Evolutionary conservation across 352 stramenopile genomes (phyloP).

Genomic region (Elongisporangium undulatum): DNA sequence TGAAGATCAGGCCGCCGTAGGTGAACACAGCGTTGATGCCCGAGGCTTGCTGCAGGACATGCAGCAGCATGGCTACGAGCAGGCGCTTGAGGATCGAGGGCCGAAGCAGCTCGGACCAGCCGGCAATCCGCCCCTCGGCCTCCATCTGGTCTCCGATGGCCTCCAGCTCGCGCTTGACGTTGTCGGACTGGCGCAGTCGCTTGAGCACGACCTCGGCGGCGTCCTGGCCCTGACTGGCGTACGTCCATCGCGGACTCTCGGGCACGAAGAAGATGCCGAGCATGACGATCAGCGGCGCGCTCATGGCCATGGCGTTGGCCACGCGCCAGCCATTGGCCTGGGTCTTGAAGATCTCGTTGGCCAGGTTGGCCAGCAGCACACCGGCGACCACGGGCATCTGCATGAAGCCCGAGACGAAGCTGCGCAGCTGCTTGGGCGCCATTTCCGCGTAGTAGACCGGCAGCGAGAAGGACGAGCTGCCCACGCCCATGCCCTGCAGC

Average conservation of each 20-base stretch:
- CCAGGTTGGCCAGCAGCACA: constrained; percentile 20
- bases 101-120: constrained; percentile 19
- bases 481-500: constrained; percentile 16
- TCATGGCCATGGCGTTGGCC: constrained; percentile 21
- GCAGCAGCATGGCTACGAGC: constrained; percentile 18
- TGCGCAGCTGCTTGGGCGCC: constrained; percentile 10
- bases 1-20: constrained; percentile 27
- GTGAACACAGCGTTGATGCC: constrained; percentile 28
- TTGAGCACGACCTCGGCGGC: constrained; percentile 5
- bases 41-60: constrained; percentile 27
- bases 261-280: constrained; percentile 11
- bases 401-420: constrained; percentile 18
- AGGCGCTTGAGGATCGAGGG: constrained; percentile 17
- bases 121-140: constrained; percentile 6
- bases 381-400: constrained; percentile 13
- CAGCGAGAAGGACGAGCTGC: constrained; percentile 12
- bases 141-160: constrained; percentile 18
- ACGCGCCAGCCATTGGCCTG: constrained; percentile 22
- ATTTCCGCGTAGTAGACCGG: constrained; percentile 21
- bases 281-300: constrained; percentile 4
- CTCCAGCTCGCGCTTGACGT: neutral
- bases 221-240: constrained; percentile 5
- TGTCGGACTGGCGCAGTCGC: constrained; percentile 5
- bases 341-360: constrained; percentile 28
- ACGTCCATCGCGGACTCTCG: constrained; percentile 8